Conservation (phyloP, 345 rosid species). For the Pistacia vera region DNA sequence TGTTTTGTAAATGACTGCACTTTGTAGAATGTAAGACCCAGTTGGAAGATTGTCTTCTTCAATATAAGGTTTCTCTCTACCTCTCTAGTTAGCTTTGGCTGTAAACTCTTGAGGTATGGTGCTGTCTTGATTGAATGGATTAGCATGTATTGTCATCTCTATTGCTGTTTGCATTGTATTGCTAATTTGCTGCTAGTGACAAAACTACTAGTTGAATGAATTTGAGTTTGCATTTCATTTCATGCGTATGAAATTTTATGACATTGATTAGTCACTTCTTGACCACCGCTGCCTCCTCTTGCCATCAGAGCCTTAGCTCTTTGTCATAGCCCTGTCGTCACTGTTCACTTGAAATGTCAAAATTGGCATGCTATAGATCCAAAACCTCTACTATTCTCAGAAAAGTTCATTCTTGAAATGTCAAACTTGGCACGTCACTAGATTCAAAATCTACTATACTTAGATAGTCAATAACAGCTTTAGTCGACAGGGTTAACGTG, state of each 20-base stretch:
- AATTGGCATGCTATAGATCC: background rate
- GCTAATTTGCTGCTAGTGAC: background rate
- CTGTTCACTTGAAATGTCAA: background rate
- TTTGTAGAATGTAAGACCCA: constrained; percentile 7
- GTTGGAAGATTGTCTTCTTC: background rate
- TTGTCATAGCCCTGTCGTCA: background rate
- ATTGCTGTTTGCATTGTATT: background rate
- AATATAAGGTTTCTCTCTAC: background rate
- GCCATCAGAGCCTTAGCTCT: background rate
- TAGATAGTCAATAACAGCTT: background rate
- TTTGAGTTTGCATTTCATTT: background rate
- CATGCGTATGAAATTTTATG: background rate
- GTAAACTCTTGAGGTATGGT: no score
- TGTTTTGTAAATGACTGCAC: constrained; percentile 19
- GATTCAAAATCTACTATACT: background rate
- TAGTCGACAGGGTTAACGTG: constrained; percentile 1
- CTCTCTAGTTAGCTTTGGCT: background rate
- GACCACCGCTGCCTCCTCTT: background rate
- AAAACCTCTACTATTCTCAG: background rate
- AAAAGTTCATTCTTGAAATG: no score
- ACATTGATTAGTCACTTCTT: background rate
- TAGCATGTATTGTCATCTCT: background rate
- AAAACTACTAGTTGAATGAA: no score
- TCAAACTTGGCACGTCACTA: background rate
- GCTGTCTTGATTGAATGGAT: no score